Conservation (phyloP, 2,329 filamentous ascomycete species). For the Fusarium proliferatum region DNA sequence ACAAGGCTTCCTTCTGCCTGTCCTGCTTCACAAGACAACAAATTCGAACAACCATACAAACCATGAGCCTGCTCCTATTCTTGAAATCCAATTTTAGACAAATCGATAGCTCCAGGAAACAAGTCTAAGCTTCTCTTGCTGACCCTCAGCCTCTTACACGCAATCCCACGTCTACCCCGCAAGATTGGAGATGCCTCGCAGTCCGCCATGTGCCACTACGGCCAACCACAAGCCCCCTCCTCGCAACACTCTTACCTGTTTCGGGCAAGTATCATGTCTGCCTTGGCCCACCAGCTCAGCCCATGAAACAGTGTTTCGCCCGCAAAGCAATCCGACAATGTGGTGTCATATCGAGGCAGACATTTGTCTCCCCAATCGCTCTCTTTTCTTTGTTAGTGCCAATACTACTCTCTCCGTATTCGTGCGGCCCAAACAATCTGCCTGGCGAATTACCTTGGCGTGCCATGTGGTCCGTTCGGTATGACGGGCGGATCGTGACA, state of each 20-base stretch:
- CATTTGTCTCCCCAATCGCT: background rate
- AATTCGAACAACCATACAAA: background rate
- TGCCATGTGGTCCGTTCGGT: background rate
- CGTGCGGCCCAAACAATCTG: background rate
- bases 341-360: background rate
- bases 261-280: background rate
- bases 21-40: background rate
- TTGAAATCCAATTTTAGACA: background rate
- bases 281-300: slow-evolving; percentile 1
- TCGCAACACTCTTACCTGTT: background rate
- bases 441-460: background rate
- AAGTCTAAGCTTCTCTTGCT: background rate
- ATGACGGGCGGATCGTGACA: background rate
- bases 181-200: slow-evolving; percentile 6
- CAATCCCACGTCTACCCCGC: slow-evolving; percentile 5
- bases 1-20: background rate
- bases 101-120: background rate
- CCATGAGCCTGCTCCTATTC: background rate
- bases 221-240: background rate
- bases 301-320: slow-evolving; percentile 1
- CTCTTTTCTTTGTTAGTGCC: background rate
- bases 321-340: background rate
- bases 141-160: background rate
- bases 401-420: background rate
- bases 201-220: slow-evolving; percentile 1